A percentile compares a stretch with the other conserved stretches of the same genome.
Conservation (phyloP, 805 yeast species). For the Candida suzukii region DNA sequence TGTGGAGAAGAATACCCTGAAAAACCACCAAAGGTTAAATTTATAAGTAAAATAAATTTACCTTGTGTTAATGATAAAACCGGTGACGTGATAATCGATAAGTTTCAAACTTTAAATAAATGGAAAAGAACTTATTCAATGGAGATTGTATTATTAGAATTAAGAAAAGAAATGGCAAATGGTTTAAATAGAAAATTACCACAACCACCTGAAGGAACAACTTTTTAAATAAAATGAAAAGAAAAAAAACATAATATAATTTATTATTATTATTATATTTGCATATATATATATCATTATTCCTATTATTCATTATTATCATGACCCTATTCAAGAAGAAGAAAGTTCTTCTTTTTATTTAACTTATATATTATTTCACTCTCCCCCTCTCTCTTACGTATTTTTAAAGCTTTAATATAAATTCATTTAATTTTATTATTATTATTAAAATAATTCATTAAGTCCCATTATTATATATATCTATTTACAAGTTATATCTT, state of each 20-base stretch:
- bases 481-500: neutral
- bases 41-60: conserved; percentile 77
- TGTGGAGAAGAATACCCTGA: conserved; percentile 88
- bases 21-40: conserved; percentile 75
- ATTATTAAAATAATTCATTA: too few relatives aligned
- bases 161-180: conserved; percentile 86
- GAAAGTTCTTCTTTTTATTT: too few relatives aligned
- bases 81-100: conserved; percentile 47
- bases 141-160: conserved; percentile 86
- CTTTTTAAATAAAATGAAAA: conserved; percentile 23
- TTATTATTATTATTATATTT: neutral
- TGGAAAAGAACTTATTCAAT: conserved; percentile 92
- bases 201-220: conserved; percentile 89
- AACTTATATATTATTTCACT: too few relatives aligned
- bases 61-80: conserved; percentile 74
- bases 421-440: too few relatives aligned
- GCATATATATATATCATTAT: conserved; percentile 1
- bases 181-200: conserved; percentile 74
- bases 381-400: too few relatives aligned
- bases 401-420: too few relatives aligned
- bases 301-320: neutral
- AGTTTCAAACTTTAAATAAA: conserved; percentile 61
- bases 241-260: too few relatives aligned
- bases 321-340: neutral
- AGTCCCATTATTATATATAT: too few relatives aligned